phyloP scores from a whole-genome alignment of 1,284 basidiomycete genomes.

The Ganoderma boninense region DNA sequence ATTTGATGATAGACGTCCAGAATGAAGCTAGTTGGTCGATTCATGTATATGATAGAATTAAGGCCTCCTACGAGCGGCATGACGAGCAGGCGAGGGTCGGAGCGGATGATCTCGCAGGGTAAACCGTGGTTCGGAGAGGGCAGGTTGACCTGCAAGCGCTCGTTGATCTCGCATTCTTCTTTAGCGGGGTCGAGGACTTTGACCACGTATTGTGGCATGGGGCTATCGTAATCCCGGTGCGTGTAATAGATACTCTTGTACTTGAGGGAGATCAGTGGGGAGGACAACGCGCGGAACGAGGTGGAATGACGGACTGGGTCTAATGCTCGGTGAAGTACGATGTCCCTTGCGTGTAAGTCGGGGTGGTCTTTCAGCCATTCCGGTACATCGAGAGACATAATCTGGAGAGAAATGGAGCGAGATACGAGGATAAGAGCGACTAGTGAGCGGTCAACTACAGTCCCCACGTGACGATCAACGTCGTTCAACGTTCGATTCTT shows the following conservation, averaged over 20 bases:
- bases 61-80: not conserved
- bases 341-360: not conserved
- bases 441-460: too few relatives aligned
- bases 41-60: not conserved
- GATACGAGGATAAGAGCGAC: too few relatives aligned
- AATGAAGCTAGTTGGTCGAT: not conserved
- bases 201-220: not conserved
- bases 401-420: not conserved
- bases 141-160: not conserved
- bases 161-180: not conserved
- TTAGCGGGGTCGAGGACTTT: not conserved
- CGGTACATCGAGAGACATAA: not conserved
- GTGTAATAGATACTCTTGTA: not conserved
- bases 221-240: not conserved
- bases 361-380: not conserved
- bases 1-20: not conserved
- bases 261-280: not conserved
- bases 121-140: not conserved
- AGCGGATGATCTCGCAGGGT: not conserved
- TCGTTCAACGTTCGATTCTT: too few relatives aligned
- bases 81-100: not conserved
- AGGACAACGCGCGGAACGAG: not conserved
- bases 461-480: too few relatives aligned
- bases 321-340: not conserved
- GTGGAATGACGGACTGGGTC: not conserved